Evolutionary conservation across 306 rosid genomes (phyloP).

Genomic region (Mucuna pruriens): DNA sequence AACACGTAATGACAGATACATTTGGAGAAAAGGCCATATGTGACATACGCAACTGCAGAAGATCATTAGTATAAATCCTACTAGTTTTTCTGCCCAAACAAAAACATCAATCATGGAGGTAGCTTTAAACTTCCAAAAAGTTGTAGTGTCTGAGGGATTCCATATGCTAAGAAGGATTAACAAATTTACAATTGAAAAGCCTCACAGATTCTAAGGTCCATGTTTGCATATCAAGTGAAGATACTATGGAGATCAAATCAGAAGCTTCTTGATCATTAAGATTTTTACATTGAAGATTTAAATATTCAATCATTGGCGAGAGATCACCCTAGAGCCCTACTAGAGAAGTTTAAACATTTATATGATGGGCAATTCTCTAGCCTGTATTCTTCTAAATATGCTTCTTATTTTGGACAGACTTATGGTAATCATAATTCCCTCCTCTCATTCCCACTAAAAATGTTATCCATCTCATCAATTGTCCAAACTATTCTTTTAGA

Average conservation of each 20-base stretch:
- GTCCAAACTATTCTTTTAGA: neutral
- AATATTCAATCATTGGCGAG: neutral
- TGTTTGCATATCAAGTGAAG: neutral
- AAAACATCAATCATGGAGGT: neutral
- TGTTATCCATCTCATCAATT: neutral
- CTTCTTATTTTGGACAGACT: neutral
- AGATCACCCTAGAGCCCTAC: neutral
- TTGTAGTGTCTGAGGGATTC: neutral
- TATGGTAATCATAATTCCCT: neutral
- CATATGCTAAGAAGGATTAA: neutral
- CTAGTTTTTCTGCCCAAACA: neutral
- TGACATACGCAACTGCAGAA: neutral
- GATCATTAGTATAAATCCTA: neutral
- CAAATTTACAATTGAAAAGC: neutral
- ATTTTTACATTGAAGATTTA: neutral
- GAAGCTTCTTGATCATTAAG: neutral
- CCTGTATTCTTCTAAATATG: neutral
- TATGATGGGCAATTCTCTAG: neutral
- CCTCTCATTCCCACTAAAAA: neutral
- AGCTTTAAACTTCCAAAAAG: constrained; percentile 1
- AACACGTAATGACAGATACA: neutral
- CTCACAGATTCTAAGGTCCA: neutral
- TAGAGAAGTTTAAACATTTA: constrained; percentile 6
- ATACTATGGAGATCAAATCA: constrained; percentile 7
- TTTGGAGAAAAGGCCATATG: neutral